Percentiles rank a stretch among this genome's conserved stretches.
Evolutionary conservation across 2,329 filamentous ascomycete species (phyloP).

Genomic region (Diplodia seriata): DNA sequence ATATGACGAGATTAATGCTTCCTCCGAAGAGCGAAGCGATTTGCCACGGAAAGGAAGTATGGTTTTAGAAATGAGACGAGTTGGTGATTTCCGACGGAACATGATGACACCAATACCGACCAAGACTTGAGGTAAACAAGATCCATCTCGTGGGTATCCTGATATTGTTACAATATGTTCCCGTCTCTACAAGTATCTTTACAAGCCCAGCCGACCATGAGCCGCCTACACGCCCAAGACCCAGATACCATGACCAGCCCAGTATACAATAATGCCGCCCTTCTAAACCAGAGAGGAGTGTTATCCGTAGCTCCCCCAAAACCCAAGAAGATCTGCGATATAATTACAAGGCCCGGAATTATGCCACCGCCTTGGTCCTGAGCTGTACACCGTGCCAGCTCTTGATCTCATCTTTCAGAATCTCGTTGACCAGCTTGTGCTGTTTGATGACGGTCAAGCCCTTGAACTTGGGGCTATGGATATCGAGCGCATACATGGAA

Average conservation of each 20-base stretch:
- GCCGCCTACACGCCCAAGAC: conserved; percentile 5
- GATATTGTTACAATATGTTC: conserved; percentile 11
- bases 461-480: conserved; percentile 73
- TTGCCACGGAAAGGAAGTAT: background rate
- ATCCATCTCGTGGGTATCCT: background rate
- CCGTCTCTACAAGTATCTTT: conserved; percentile 20
- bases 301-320: background rate
- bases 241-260: conserved; percentile 8
- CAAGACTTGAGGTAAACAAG: background rate
- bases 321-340: background rate
- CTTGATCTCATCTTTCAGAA: conserved; percentile 77
- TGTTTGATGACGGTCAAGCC: conserved; percentile 79
- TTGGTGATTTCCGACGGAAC: background rate
- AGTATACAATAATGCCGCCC: conserved; percentile 18
- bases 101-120: background rate
- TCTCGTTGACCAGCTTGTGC: conserved; percentile 79
- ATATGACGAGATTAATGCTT: no score
- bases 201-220: conserved; percentile 9
- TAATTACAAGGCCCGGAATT: background rate
- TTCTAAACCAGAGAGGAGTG: conserved; percentile 5
- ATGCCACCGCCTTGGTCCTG: conserved; percentile 61
- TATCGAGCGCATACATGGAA: conserved; percentile 85
- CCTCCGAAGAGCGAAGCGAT: background rate
- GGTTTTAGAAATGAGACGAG: background rate
- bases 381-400: conserved; percentile 84